Evolutionary conservation across 2,329 filamentous ascomycete genomes (phyloP).

Genomic region (Aschersonia sp.): DNA sequence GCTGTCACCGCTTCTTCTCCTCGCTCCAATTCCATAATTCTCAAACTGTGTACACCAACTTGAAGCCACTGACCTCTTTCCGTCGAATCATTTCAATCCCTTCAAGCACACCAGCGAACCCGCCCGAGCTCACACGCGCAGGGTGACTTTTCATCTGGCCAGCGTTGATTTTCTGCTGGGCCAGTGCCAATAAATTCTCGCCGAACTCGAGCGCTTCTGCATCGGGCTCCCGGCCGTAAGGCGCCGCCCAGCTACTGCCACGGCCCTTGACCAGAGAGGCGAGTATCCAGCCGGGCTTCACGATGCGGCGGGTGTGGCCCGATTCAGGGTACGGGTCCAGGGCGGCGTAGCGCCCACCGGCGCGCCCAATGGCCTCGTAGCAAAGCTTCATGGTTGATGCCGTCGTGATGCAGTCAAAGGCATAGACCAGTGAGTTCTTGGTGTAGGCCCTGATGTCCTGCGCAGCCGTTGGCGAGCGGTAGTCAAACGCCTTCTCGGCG

Average conservation of each 20-base stretch:
- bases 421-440: slow-evolving; percentile 18
- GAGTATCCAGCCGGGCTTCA: slow-evolving; percentile 9
- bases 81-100: background rate
- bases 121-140: background rate
- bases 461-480: slow-evolving; percentile 7
- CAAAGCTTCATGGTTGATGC: slow-evolving; percentile 5
- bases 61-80: background rate
- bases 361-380: slow-evolving; percentile 6
- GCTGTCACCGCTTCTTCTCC: background rate
- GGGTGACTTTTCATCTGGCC: background rate
- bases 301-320: slow-evolving; percentile 10
- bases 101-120: background rate
- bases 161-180: background rate
- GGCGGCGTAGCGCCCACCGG: slow-evolving; percentile 7
- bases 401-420: slow-evolving; percentile 17
- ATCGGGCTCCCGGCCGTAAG: background rate
- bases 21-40: background rate
- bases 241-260: background rate
- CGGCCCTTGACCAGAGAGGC: slow-evolving; percentile 3
- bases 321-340: slow-evolving; percentile 10
- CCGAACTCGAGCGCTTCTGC: background rate
- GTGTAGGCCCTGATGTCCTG: slow-evolving; percentile 22
- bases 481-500: slow-evolving; percentile 27
- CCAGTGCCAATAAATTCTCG: background rate
- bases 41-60: background rate